phyloP scores from a whole-genome alignment of 1,284 basidiomycete species.

The Tilletia horrida region DNA sequence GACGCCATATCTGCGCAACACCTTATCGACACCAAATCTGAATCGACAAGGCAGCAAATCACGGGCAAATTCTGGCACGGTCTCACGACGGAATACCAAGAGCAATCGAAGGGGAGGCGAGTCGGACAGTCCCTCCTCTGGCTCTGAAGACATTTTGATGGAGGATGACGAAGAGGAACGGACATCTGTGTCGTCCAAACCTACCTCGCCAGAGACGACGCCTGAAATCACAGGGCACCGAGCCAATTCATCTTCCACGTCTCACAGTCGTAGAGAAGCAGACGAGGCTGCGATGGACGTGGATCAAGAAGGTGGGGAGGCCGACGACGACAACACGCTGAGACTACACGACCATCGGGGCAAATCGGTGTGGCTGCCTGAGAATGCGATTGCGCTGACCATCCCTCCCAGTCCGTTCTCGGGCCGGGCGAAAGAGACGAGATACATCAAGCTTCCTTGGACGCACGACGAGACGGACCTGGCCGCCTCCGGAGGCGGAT shows the following conservation, averaged over 20 bases:
- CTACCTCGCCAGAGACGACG: not conserved
- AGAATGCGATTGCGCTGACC: constrained; percentile 32
- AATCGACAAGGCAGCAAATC: constrained; percentile 23
- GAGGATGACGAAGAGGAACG: constrained; percentile 7
- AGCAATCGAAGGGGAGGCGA: constrained; percentile 16
- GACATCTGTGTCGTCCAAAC: not conserved
- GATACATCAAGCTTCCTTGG: constrained; percentile 87
- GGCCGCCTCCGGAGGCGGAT: constrained; percentile 37
- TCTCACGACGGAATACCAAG: not conserved
- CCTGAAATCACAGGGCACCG: not conserved
- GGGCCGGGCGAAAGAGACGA: constrained; percentile 26
- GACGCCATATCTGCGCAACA: constrained; percentile 34
- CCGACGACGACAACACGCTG: not conserved
- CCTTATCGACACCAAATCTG: constrained; percentile 45
- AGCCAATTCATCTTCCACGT: not conserved
- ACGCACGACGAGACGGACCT: constrained; percentile 64
- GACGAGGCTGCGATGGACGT: not conserved
- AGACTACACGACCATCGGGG: constrained; percentile 6
- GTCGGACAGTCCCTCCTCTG: constrained; percentile 28
- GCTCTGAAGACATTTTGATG: constrained; percentile 7
- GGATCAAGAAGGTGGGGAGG: not conserved
- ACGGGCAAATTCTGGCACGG: not conserved
- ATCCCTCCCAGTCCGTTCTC: constrained; percentile 27
- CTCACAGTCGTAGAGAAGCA: not conserved
- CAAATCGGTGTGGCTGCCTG: constrained; percentile 26